Conservation (phyloP, 2,329 filamentous ascomycete genomes). For the Mollisia scopiformis region DNA sequence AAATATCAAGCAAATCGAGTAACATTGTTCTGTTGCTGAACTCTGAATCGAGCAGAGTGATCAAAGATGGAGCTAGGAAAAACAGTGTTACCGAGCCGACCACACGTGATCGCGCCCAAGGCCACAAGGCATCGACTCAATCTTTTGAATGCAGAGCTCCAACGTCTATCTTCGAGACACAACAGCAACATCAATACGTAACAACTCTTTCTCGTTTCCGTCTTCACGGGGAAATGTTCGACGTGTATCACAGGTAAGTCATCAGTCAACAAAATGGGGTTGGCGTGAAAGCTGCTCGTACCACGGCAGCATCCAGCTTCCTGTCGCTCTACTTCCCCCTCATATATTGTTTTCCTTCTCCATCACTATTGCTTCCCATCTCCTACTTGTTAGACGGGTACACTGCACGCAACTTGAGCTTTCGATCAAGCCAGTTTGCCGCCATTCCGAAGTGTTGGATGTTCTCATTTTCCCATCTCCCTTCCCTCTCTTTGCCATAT, state of each 20-base stretch:
- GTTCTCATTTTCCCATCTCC: constrained; percentile 15
- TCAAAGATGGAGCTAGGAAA: neutral
- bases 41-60: no score
- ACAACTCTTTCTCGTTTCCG: constrained; percentile 23
- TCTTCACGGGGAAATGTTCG: constrained; percentile 4
- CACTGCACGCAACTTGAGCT: neutral
- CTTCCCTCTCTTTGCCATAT: constrained; percentile 6
- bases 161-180: constrained; percentile 14
- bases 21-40: no score
- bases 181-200: constrained; percentile 22
- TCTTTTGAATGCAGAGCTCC: neutral
- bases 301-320: constrained; percentile 13
- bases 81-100: neutral
- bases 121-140: constrained; percentile 6
- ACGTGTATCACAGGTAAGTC: constrained; percentile 19
- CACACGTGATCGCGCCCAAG: constrained; percentile 9
- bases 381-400: constrained; percentile 4
- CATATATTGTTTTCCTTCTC: constrained; percentile 17
- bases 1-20: no score
- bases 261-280: constrained; percentile 18
- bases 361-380: constrained; percentile 10
- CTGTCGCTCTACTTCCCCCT: neutral
- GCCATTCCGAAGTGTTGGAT: neutral
- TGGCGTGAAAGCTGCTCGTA: constrained; percentile 26
- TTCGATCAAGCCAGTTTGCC: constrained; percentile 9